Evolutionary conservation across 2,329 filamentous ascomycete species (phyloP).

Genomic region (Clonostachys byssicola): DNA sequence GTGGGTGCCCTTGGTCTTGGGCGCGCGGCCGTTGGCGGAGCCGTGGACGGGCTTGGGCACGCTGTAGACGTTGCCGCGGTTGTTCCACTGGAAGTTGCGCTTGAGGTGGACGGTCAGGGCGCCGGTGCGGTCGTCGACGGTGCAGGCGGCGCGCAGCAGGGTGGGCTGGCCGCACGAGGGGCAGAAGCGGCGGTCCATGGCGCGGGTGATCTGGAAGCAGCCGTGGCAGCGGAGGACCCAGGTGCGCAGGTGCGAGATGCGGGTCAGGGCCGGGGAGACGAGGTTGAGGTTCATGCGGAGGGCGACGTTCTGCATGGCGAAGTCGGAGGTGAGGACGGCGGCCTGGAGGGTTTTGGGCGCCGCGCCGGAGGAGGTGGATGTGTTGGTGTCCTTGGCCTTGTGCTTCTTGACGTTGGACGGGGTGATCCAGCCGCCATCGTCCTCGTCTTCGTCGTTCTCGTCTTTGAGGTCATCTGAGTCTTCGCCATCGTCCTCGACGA

Average conservation of each 20-base stretch:
- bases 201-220: slow-evolving; percentile 80
- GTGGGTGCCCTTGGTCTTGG: slow-evolving; percentile 34
- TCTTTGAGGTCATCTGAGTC: slow-evolving; percentile 8
- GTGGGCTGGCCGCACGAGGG: slow-evolving; percentile 85
- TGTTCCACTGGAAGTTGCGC: slow-evolving; percentile 95
- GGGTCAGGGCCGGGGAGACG: slow-evolving; percentile 71
- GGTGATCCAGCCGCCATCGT: slow-evolving; percentile 86
- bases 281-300: slow-evolving; percentile 93
- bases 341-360: slow-evolving; percentile 64
- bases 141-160: slow-evolving; percentile 79
- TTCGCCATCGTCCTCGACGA: slow-evolving; percentile 15
- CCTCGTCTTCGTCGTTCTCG: slow-evolving; percentile 41
- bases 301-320: slow-evolving; percentile 95
- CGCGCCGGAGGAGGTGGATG: slow-evolving; percentile 31
- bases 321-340: slow-evolving; percentile 92
- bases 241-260: slow-evolving; percentile 81
- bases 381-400: slow-evolving; percentile 60
- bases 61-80: slow-evolving; percentile 85
- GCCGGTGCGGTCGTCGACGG: slow-evolving; percentile 69
- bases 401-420: slow-evolving; percentile 86
- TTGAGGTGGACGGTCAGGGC: slow-evolving; percentile 85
- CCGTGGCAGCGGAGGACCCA: slow-evolving; percentile 92
- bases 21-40: slow-evolving; percentile 70
- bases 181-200: slow-evolving; percentile 90
- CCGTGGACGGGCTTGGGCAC: slow-evolving; percentile 88